Conservation (phyloP, 169 alveolate species). For the Babesia sp. region DNA sequence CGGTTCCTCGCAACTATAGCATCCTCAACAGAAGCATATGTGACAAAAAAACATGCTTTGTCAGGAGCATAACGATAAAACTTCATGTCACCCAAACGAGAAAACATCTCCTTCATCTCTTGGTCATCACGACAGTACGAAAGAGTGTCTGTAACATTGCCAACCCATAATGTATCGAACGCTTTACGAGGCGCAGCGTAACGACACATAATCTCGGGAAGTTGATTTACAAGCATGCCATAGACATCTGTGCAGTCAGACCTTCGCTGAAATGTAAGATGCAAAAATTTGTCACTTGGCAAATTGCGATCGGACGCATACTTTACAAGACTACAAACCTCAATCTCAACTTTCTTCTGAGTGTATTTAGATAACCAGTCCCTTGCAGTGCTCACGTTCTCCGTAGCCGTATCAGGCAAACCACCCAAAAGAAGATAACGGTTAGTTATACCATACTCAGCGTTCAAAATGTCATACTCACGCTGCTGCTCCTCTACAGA, state of each 20-base stretch:
- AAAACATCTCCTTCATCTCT: constrained; percentile 39
- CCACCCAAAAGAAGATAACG: constrained; percentile 52
- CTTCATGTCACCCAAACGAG: constrained; percentile 45
- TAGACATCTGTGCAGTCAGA: constrained; percentile 23
- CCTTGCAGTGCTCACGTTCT: constrained; percentile 11
- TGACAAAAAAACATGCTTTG: constrained; percentile 49
- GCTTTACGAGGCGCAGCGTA: constrained; percentile 47
- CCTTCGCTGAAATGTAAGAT: constrained; percentile 45
- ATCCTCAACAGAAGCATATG: constrained; percentile 24
- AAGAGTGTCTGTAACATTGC: constrained; percentile 53
- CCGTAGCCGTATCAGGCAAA: constrained; percentile 23
- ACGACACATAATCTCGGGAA: constrained; percentile 16
- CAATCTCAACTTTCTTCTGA: constrained; percentile 7
- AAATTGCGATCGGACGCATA: constrained; percentile 1
- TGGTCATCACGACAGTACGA: constrained; percentile 45
- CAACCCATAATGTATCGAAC: constrained; percentile 54
- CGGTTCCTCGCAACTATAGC: constrained; percentile 36
- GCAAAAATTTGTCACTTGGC: constrained; percentile 5
- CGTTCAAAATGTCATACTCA: constrained; percentile 27
- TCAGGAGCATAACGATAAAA: constrained; percentile 24
- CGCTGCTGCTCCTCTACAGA: constrained; percentile 49
- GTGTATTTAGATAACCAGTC: constrained; percentile 43
- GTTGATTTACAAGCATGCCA: neutral
- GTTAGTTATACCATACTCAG: constrained; percentile 37
- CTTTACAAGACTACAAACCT: constrained; percentile 5